Evolutionary conservation across 2,329 filamentous ascomycete genomes (phyloP), one percentile per base, ranked within the genome.

Genomic region (Lachnellula cervina): DNA sequence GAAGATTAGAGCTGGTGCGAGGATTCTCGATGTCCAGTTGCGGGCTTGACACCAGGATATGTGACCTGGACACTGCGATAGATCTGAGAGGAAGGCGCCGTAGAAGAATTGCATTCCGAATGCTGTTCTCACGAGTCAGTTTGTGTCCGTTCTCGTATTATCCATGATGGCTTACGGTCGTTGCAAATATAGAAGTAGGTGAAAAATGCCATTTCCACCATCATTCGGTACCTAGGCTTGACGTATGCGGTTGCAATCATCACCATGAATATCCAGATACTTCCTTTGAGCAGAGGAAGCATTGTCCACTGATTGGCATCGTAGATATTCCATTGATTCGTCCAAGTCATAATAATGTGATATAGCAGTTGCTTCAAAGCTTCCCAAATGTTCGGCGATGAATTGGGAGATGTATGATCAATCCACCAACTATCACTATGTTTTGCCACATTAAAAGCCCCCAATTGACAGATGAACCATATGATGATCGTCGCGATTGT

Each of bases 391-490:
- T 69, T 73, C 6, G 67, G 57, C 34, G 73, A 74, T 40, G 68
- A 70, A 60, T 70, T 66, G 6, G 80, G 77, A 11, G 75, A 76
- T 16, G 79, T 79, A 51, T 72, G 72, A 58, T 74, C 74, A 45
- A 84, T 74, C 80, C 82, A 86, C 69, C 77, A 83, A 57, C 81
- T 80, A 66, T 84, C 80, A 46, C 79, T 78, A 59, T 78, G 75
- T 60, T 77, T 77, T 4, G 77, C 80, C 49, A 82, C 75, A 47
- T 78, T 68, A 62, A 81, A 84, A 49, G 77, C 75, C n/a, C 81
- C 81, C 6, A 83, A 71, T 62, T 84, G 78, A 52, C 78, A 76
- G 43, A 77, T 62, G 52, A 78, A 71, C 79, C 82, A 86, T 52
- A 77, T 79, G 23, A 84, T 68, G 3, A 75, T 66, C 0, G 81